Evolutionary conservation across 306 rosid species (phyloP), one percentile per base, ranked within the genome.

Genomic region (Quercus berberidifolia): DNA sequence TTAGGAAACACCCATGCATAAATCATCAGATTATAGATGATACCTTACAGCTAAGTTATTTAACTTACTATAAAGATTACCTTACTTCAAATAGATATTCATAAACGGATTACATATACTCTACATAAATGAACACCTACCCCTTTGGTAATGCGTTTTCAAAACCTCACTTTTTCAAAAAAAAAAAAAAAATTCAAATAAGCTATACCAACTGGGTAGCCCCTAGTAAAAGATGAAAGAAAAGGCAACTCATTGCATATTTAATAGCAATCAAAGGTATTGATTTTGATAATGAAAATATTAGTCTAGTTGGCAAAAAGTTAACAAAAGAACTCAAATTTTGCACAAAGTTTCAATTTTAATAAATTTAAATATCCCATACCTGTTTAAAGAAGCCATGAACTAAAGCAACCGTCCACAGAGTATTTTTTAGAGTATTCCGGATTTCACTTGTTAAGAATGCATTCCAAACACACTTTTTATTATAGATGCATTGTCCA

Each of bases 371-470:
- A 63, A 15, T 63, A 15, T 67, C 15, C 69, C 59, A n/a, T 83
- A 93, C 99, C 99, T 96, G 97, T 80, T 89, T 85, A 78, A 91
- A 95, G 80, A 93, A 96, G 58, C 99, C 99, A 74, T 96, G 80
- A 52, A 96, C 97, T 76, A 96, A 84, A 71, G 98, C 98, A 84
- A 96, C 96, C 25, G 98, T 96, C 99, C 99, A 96, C 58, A 87
- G 79, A 81, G 97, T 87, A 89, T 88, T 91, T 77, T 89, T 84
- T 77, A 96, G 83, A 74, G 15, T 80, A 55, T 80, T 89, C 83
- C 97, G 87, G 84, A 93, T 87, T 77, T 87, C 99, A 51, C 90
- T 97, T 60, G 98, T 93, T 85, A 96, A 87, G 85, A 79, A 93
- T 87, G 91, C 99, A 23, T 96, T 96, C 99, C 99, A 96, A 74